A percentile compares a stretch with the other conserved stretches of the same genome.
phyloP scores from a whole-genome alignment of 106 monocot genomes.

The Vanilla planifolia region DNA sequence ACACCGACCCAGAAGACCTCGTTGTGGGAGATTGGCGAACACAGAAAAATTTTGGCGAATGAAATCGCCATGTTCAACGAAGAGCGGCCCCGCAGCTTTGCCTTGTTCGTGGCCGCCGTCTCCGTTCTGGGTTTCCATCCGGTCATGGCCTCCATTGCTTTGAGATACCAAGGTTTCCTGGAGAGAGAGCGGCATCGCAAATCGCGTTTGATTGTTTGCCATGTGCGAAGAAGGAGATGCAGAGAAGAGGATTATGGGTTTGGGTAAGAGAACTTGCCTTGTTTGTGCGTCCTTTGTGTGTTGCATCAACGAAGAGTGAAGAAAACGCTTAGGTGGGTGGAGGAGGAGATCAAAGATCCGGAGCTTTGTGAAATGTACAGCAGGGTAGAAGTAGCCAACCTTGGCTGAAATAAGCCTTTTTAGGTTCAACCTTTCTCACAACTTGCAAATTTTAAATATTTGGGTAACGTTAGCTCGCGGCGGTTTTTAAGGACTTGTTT shows the following conservation, averaged over 20 bases:
- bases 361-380: too few species aligned
- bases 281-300: constrained; percentile 28
- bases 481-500: too few species aligned
- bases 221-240: neutral
- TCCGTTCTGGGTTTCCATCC: constrained; percentile 39
- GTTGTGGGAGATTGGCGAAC: constrained; percentile 69
- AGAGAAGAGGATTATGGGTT: neutral
- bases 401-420: too few species aligned
- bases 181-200: neutral
- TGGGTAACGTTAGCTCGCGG: too few species aligned
- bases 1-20: constrained; percentile 43
- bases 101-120: neutral
- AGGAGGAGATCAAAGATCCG: too few species aligned
- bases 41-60: constrained; percentile 68
- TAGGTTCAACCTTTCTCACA: too few species aligned
- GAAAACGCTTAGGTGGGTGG: constrained; percentile 18
- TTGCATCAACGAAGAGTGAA: constrained; percentile 50
- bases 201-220: neutral
- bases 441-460: too few species aligned
- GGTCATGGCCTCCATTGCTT: constrained; percentile 34
- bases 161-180: constrained; percentile 58
- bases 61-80: constrained; percentile 50
- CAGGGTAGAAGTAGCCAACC: too few species aligned
- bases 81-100: constrained; percentile 46
- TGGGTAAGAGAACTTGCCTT: constrained; percentile 40